Evolutionary conservation across 75 land plant genomes (phyloP), one percentile per base, ranked within the genome.

Genomic region (Pinus albicaulis): DNA sequence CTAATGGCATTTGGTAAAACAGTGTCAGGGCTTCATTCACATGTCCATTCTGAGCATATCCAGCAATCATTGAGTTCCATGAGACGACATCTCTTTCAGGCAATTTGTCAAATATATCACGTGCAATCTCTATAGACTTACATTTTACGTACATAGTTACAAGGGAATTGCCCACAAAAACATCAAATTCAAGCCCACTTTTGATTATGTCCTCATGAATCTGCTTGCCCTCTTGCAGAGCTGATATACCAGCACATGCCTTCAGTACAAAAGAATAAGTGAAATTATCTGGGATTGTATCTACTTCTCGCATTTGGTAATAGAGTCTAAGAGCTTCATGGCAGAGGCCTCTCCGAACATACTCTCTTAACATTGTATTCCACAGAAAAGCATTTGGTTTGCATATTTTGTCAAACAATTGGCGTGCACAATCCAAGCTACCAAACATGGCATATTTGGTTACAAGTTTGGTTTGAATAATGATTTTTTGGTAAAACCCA

Each of bases 31-130:
- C 69, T 65, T 65, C 69, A 15, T 23, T 24, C 31, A 38, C 69
- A 65, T 65, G 69, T 16, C 69, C 38, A 17, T 16, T 16, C 28
- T 65, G 69, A 19, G 28, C 16, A 65, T 55, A 75, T 2, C 59
- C 80, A 17, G 79, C 55, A 24, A 78, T 56, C 80, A 78, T 55
- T 7, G 80, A 79, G 59, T 78, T 74, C 79, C 80, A 78, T 20
- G 77, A 77, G 17, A 77, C 79, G 7, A 25, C 34, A 73, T 77
- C 79, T 44, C 79, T 24, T 13, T 74, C 61, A 4, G 80, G 19
- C 44, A 78, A 28, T n/a, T 36, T 59, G 12, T 78, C 80, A 58
- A 78, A 78, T 16, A 78, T 65, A 12, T 59, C 12, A 24, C 57
- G 63, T 56, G 80, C 59, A 14, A 64, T 36, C 7, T 57, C 44